A percentile compares a stretch with the other conserved stretches of the same genome.
These are phyloP conservation scores for Triticum timopheevii DNA, from an alignment of 176 grass and related monocot genomes.

Conservation along the genomic window DNA sequence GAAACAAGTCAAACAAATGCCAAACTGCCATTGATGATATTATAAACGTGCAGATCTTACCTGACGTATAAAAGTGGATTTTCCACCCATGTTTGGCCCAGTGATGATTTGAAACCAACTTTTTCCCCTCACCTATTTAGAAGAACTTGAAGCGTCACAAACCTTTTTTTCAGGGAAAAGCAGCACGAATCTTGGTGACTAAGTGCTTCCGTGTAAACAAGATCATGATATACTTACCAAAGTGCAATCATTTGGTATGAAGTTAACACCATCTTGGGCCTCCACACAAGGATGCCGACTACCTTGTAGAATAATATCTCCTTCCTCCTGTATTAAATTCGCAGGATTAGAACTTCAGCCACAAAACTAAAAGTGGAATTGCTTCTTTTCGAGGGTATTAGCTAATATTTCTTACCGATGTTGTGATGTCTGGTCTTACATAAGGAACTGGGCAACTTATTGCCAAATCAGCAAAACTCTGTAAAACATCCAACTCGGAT, in stretches of 20 bases:
- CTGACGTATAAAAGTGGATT: slow-evolving; percentile 98
- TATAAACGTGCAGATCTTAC: slow-evolving; percentile 43
- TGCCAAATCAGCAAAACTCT: slow-evolving; percentile 94
- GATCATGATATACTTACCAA: slow-evolving; percentile 52
- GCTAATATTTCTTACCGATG: slow-evolving; percentile 66
- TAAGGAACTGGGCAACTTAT: slow-evolving; percentile 82
- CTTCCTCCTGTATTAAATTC: slow-evolving; percentile 64
- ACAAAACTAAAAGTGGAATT: slow-evolving; percentile 20
- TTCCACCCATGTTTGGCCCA: slow-evolving; percentile 98
- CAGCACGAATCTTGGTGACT: slow-evolving; percentile 1
- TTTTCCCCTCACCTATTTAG: slow-evolving; percentile 80
- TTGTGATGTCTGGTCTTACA: slow-evolving; percentile 83
- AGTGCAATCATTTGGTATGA: slow-evolving; percentile 96
- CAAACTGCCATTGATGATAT: not conserved
- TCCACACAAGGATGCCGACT: slow-evolving; percentile 96
- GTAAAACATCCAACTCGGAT: slow-evolving; percentile 89
- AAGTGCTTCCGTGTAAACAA: slow-evolving; percentile 5
- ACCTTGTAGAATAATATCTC: slow-evolving; percentile 93
- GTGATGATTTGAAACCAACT: slow-evolving; percentile 99
- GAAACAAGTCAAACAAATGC: slow-evolving; percentile 12
- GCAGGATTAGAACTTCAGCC: not conserved
- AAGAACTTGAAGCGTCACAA: slow-evolving; percentile 27
- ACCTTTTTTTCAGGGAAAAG: slow-evolving; percentile 2
- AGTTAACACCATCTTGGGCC: slow-evolving; percentile 95
- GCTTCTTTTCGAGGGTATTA: slow-evolving; percentile 23